Conservation (phyloP, 352 stramenopile genomes). For the Globisporangium parvum region DNA sequence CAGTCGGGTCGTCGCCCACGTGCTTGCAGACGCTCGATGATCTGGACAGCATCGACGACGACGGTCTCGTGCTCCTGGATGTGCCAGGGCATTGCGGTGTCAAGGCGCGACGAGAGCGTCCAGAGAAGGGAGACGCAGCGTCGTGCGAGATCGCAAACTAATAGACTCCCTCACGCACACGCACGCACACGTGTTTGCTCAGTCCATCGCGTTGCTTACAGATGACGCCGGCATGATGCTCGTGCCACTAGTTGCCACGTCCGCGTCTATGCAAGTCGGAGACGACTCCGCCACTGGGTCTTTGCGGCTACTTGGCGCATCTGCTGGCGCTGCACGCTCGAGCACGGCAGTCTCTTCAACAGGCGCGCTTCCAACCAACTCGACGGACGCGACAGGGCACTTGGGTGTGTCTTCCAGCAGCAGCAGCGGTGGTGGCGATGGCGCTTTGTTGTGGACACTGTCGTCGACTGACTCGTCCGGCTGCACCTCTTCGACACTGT, state of each 20-base stretch:
- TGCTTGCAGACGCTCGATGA: constrained; percentile 6
- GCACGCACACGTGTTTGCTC: no score
- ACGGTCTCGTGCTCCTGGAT: background rate
- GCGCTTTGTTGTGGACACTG: no score
- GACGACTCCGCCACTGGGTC: background rate
- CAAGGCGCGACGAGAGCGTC: no score
- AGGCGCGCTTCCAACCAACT: background rate
- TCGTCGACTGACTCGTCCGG: no score
- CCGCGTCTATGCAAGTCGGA: background rate
- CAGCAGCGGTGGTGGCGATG: no score
- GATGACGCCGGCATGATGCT: background rate
- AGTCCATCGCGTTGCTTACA: no score
- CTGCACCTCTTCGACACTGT: no score
- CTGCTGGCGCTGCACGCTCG: no score
- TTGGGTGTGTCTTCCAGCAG: background rate
- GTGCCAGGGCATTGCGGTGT: no score
- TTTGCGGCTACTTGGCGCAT: background rate
- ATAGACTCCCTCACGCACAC: background rate
- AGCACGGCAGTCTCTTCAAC: background rate
- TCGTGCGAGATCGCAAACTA: background rate
- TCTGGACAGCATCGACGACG: background rate
- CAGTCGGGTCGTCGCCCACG: constrained; percentile 8
- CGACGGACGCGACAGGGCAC: background rate
- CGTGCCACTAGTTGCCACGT: background rate
- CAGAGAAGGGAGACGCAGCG: background rate